Evolutionary conservation across 176 grass and related monocot genomes (phyloP).

Genomic region (Oryza rufipogon): DNA sequence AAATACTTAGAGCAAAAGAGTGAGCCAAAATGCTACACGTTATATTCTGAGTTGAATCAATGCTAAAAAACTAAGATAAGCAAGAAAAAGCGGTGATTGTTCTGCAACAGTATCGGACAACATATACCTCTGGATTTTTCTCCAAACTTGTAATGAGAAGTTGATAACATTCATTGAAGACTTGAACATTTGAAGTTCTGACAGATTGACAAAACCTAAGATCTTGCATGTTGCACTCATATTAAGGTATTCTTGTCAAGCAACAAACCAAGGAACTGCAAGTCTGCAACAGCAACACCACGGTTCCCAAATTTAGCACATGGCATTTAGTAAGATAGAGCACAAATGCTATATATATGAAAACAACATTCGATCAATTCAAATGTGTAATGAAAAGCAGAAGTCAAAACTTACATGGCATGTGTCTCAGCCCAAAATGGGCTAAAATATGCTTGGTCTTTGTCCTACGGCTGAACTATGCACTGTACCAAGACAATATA

Average conservation of each 20-base stretch:
- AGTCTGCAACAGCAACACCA: constrained; percentile 58
- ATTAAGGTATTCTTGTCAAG: constrained; percentile 63
- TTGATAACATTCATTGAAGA: constrained; percentile 58
- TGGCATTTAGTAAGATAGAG: constrained; percentile 6
- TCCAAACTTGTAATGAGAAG: constrained; percentile 62
- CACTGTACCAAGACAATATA: too few relatives aligned
- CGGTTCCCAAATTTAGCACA: constrained; percentile 5
- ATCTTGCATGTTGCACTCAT: constrained; percentile 55
- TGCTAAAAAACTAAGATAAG: background rate
- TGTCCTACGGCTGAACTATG: background rate
- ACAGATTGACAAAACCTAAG: constrained; percentile 62
- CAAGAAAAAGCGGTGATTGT: background rate
- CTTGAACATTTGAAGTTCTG: constrained; percentile 69
- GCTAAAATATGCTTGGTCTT: background rate
- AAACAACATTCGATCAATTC: background rate
- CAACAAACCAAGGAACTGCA: constrained; percentile 84
- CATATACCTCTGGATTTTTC: constrained; percentile 82
- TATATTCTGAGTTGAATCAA: background rate
- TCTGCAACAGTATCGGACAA: constrained; percentile 26
- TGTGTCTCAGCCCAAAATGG: background rate
- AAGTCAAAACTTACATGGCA: background rate
- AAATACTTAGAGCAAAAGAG: constrained; percentile 9
- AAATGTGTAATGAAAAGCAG: background rate
- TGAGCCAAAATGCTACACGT: background rate
- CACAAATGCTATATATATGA: constrained; percentile 8